Base-by-base conservation (phyloP, 352 stramenopile genomes). In the Globisporangium echinulatum region DNA sequence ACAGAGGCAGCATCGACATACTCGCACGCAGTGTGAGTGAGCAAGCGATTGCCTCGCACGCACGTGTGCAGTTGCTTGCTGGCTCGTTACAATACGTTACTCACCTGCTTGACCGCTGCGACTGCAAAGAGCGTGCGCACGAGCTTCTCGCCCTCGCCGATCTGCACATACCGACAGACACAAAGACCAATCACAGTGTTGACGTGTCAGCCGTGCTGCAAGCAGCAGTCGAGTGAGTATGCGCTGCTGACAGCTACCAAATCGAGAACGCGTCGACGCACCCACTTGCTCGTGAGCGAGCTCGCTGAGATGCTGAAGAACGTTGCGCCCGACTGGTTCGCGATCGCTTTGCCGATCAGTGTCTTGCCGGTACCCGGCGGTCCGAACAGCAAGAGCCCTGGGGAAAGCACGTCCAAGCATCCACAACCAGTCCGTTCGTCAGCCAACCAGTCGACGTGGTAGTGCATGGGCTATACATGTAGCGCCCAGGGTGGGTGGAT, bases 291-390 rank as follows among this genome's bases (percentile, higher is more conserved):
- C 33, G 96, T 99, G 14, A 99, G 74, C 0, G 96, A 99, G 52
- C 96, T 99, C 44, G 96, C 96, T 5, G 96, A 99, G 62, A 99
- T 99, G 55, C 82, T 98, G 75, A 99, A 99, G 63, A 99, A 99
- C 0, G 97, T 99, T 5, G 97, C 97, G 14, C 93, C 90, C 44
- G 85, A 98, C 71, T 99, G 87, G 65, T 96, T 96, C 15, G 98
- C 97, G 68, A 99, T 99, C 0, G 98, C 98, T 73, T 99, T 99
- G 49, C 96, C 98, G 59, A 99, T 99, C 52, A 99, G 65, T 3
- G 96, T 99, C 82, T 99, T 99, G 38, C 97, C 88, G 37, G 97
- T 98, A 9, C 96, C 96, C 3, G 96, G 96, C 8, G 96, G 95
- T 2, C 96, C 96, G 69, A 98, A 99, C 6, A 99, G 60, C 19